Evolutionary conservation across 352 stramenopile species (phyloP), one percentile per base, ranked within the genome.

Genomic region (Globisporangium heterothallicum): DNA sequence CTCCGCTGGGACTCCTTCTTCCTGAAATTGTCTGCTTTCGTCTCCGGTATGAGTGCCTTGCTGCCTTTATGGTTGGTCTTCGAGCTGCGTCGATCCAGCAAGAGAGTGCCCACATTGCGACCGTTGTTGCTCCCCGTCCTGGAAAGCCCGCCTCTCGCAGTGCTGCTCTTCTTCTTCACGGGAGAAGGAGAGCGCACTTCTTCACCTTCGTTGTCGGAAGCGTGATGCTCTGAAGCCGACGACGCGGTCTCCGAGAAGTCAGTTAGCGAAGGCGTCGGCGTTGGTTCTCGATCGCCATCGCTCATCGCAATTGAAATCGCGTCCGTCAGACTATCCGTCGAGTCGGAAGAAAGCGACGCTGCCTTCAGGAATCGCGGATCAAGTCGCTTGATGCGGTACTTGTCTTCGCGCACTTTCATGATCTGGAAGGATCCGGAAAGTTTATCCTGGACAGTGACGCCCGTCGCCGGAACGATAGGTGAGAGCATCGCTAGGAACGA

Each of bases 351-450:
- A 14, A 68, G 51, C 1, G 66, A 50, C 3, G 51, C 59, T 4
- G 53, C 58, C 6, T 70, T 52, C 18, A 78, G 63, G 38, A 86
- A 81, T 0, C 71, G 70, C 13, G 72, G 72, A 29, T 88, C 76
- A 12, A 81, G 46, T 0, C 78, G 63, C 43, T 76, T 76, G 54
- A 92, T 65, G 35, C 74, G 62, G 44, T 75, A 84, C 53, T 93
- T 93, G 6, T 68, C 66, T 12, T 66, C 52, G 27, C 69, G 64
- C 22, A 93, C 72, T 13, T 67, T 53, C 52, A 93, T 84, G 42
- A 86, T 64, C 41, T 79, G 63, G 61, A 91, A 90, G 19, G 58
- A 45, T 2, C 82, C 82, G 26, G 78, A 85, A 14, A 93, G 56
- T 38, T 81, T 86, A 63, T 93, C 79, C 58, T 93, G 81, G 4